Base-by-base conservation (phyloP, 1,284 basidiomycete genomes). In the Violaceomyces palustris region DNA sequence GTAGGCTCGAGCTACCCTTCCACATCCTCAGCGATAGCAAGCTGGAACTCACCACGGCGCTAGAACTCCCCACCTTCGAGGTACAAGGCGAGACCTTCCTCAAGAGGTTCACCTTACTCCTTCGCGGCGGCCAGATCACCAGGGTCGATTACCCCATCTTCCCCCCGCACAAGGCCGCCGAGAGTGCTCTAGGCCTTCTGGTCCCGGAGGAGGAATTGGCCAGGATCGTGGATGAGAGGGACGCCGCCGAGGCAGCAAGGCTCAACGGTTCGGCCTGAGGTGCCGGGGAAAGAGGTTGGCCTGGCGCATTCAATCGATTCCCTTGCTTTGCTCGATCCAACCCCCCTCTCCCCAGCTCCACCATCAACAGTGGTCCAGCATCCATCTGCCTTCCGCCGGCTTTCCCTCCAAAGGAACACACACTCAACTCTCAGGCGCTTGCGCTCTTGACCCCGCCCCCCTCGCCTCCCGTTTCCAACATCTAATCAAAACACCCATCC, bases 41-140 rank as follows among this genome's bases (percentile, higher is more conserved):
- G 18, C 31, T 31, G 5, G 30, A 50, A 23, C 31, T 64, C 11
- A 25, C 36, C 1, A 41, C 45, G 22, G 52, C 43, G 17, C 35
- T 67, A 8, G 64, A 68, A 17, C 36, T 67, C 1, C 65, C 65
- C 1, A 54, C 48, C 1, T 57, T 61, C 27, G 26, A 51, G 17
- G 38, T 36, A 14, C 35, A 63, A 18, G 61, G 45, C 1, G 34
- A 27, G 19, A 38, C 31, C 19, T 36, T 51, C 33, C 38, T 63
- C 8, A 60, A 50, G 26, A 48, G 61, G 2, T 51, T 62, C 46
- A 66, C 58, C 28, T 37, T 72, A 35, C 45, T 71, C 19, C 36
- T 70, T 18, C 37, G 46, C 3, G 64, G 62, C 7, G 66, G 66
- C 0, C 68, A 70, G 40, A 40, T 69, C 21, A 62, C 58, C 0